Conservation (phyloP, 495 filamentous ascomycete genomes). For the Podospora pseudoanserina region DNA sequence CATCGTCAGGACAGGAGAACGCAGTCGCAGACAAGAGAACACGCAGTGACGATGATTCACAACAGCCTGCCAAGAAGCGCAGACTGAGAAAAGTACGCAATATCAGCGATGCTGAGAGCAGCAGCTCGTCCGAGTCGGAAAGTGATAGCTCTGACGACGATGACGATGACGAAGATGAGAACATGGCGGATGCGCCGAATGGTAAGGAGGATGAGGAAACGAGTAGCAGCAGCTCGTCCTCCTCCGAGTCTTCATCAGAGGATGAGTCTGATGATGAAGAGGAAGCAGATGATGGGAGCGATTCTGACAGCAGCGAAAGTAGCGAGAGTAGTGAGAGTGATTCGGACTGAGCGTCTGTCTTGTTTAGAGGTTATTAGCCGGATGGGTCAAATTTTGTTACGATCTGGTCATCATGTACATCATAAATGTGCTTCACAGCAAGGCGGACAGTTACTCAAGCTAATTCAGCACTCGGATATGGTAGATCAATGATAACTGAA, state of each 20-base stretch:
- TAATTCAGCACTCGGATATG: background rate
- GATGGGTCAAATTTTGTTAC: background rate
- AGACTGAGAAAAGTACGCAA: constrained; percentile 50
- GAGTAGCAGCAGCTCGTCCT: constrained; percentile 36
- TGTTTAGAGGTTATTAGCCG: background rate
- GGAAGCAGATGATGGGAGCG: constrained; percentile 20
- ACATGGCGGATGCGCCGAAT: constrained; percentile 19
- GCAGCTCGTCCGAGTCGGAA: constrained; percentile 34
- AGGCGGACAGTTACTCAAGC: background rate
- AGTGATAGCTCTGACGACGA: constrained; percentile 31
- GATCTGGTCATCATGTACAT: background rate
- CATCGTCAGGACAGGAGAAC: constrained; percentile 14
- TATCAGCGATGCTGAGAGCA: constrained; percentile 31
- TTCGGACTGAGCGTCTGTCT: background rate
- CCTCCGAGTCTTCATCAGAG: constrained; percentile 24
- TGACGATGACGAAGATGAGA: constrained; percentile 30
- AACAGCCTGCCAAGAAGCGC: constrained; percentile 50
- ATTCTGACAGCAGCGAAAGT: constrained; percentile 8
- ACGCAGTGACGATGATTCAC: constrained; percentile 38
- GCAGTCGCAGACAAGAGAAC: constrained; percentile 14
- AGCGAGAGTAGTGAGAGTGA: constrained; percentile 16
- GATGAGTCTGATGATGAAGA: constrained; percentile 16
- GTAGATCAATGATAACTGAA: background rate
- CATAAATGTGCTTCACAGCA: background rate
- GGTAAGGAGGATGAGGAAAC: constrained; percentile 13